Conservation (phyloP, 805 yeast genomes). For the Naumovozyma baii region DNA sequence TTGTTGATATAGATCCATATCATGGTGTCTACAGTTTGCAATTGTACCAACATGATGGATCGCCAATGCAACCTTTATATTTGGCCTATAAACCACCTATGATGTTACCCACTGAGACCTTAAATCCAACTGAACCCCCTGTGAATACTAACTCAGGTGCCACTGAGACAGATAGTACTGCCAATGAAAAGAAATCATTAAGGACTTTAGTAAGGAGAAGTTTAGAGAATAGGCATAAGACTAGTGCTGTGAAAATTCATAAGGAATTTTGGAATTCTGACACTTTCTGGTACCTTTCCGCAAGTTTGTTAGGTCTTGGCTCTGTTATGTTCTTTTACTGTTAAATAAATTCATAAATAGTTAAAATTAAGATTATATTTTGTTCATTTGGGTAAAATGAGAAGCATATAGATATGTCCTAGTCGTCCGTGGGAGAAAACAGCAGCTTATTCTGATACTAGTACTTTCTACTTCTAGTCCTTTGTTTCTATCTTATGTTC, state of each 20-base stretch:
- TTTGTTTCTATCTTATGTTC: no score
- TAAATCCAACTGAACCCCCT: conserved; percentile 61
- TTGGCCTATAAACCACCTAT: conserved; percentile 88
- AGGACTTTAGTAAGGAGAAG: conserved; percentile 52
- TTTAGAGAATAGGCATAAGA: conserved; percentile 69
- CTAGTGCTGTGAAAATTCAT: conserved; percentile 45
- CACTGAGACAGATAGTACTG: conserved; percentile 15
- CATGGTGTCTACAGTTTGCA: conserved; percentile 75
- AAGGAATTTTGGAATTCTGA: conserved; percentile 12
- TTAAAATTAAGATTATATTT: no score
- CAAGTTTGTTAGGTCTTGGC: conserved; percentile 22
- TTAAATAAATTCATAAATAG: conserved; percentile 3
- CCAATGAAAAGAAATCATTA: conserved; percentile 26
- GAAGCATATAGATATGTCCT: no score
- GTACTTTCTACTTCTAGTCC: no score
- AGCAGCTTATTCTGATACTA: no score
- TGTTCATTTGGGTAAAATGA: no score
- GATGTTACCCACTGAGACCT: conserved; percentile 88
- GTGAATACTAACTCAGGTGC: conserved; percentile 28
- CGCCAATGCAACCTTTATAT: conserved; percentile 76
- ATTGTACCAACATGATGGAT: conserved; percentile 68
- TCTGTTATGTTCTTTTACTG: conserved; percentile 20
- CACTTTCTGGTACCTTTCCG: conserved; percentile 21
- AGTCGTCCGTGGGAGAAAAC: no score
- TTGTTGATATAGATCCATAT: conserved; percentile 60